phyloP scores from a whole-genome alignment of 441 rosid species.

The Populus hybrid region DNA sequence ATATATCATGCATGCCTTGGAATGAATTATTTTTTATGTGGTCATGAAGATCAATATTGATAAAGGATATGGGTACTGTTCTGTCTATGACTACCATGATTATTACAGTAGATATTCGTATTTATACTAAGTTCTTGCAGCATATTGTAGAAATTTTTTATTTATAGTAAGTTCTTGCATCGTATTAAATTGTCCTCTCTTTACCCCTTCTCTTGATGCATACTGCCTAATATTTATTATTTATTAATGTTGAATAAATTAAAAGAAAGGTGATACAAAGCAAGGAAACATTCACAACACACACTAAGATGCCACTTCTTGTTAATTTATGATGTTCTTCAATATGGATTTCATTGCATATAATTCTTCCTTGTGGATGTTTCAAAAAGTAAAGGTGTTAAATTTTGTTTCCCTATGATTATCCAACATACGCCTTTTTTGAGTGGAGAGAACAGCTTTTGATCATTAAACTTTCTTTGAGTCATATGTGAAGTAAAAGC shows the following conservation, averaged over 20 bases:
- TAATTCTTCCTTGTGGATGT: not conserved
- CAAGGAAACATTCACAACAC: not conserved
- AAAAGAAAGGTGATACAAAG: not conserved
- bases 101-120: too few species aligned
- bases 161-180: not conserved
- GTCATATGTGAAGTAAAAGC: not conserved
- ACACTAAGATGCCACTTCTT: conserved; percentile 2
- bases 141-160: too few species aligned
- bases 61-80: not conserved
- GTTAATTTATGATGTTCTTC: conserved; percentile 3
- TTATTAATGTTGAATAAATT: not conserved
- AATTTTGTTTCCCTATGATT: not conserved
- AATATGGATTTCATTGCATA: not conserved
- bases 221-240: not conserved
- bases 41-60: not conserved
- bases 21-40: not conserved
- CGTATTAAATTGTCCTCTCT: not conserved
- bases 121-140: too few species aligned
- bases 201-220: not conserved
- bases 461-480: not conserved
- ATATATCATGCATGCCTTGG: not conserved
- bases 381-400: conserved; percentile 9
- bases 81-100: too few species aligned
- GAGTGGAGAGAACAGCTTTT: conserved; percentile 1
- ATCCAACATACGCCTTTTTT: conserved; percentile 1